Evolutionary conservation across 2,329 filamentous ascomycete genomes (phyloP).

Genomic region (Colletotrichum orbiculare): DNA sequence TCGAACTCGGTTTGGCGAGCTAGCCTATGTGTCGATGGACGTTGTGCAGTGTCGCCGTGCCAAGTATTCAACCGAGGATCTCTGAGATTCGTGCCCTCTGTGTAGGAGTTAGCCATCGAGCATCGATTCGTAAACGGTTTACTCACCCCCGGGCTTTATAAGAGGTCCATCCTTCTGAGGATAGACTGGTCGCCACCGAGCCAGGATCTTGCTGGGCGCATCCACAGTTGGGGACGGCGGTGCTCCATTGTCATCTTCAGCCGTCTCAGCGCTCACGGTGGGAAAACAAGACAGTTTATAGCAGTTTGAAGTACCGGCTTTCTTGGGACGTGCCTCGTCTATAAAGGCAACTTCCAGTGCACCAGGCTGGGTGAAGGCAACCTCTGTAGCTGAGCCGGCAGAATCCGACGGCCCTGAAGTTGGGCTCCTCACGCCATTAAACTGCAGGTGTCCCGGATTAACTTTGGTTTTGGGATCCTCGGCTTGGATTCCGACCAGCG

Average conservation of each 20-base stretch:
- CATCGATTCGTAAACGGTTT: background rate
- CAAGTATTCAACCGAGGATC: constrained; percentile 25
- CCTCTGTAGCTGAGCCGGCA: constrained; percentile 44
- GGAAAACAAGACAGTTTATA: constrained; percentile 26
- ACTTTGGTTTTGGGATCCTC: background rate
- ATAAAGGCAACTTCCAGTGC: constrained; percentile 49
- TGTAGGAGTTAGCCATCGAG: background rate
- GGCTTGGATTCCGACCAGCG: background rate
- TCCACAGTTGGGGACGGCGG: constrained; percentile 23
- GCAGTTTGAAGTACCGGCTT: constrained; percentile 32
- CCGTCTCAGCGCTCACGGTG: constrained; percentile 9
- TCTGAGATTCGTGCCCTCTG: constrained; percentile 9
- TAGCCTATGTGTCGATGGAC: constrained; percentile 22
- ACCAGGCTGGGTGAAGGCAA: constrained; percentile 45
- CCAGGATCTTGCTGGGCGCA: constrained; percentile 31
- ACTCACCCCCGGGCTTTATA: constrained; percentile 19
- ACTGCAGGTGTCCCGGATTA: constrained; percentile 20
- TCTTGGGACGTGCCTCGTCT: constrained; percentile 43
- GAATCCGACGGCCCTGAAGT: constrained; percentile 12
- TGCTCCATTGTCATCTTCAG: background rate
- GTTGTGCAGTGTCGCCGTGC: constrained; percentile 29
- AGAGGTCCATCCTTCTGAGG: constrained; percentile 9
- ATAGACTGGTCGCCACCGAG: constrained; percentile 28
- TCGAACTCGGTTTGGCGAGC: background rate
- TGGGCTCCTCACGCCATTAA: constrained; percentile 34